Conservation (phyloP, 805 yeast species). For the Metschnikowia orientalis region DNA sequence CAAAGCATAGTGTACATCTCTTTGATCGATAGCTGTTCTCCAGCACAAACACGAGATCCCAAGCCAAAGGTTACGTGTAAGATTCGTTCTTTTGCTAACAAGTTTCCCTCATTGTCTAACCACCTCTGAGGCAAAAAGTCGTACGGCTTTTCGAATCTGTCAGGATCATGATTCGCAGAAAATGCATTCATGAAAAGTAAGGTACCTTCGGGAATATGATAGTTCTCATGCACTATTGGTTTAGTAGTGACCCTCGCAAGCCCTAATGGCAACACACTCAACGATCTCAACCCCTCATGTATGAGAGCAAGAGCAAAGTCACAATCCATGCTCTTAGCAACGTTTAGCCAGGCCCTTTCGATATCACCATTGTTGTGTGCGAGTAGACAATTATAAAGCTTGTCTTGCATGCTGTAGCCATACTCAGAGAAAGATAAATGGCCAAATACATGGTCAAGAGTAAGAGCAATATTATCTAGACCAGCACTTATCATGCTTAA, state of each 20-base stretch:
- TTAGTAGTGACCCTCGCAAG: slow-evolving; percentile 60
- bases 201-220: slow-evolving; percentile 52
- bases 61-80: slow-evolving; percentile 59
- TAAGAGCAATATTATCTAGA: slow-evolving; percentile 64
- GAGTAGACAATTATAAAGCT: slow-evolving; percentile 30
- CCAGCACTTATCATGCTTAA: slow-evolving; percentile 79
- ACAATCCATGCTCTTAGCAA: slow-evolving; percentile 29
- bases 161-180: slow-evolving; percentile 64
- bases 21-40: slow-evolving; percentile 57
- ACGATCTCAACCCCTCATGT: slow-evolving; percentile 57
- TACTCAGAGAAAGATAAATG: slow-evolving; percentile 45
- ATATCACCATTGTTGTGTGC: slow-evolving; percentile 1
- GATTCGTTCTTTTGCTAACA: slow-evolving; percentile 12
- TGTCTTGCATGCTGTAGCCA: slow-evolving; percentile 39
- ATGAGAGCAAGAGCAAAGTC: slow-evolving; percentile 54
- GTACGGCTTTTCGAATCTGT: slow-evolving; percentile 40
- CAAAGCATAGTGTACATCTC: slow-evolving; percentile 59
- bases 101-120: slow-evolving; percentile 28
- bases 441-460: slow-evolving; percentile 56
- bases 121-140: slow-evolving; percentile 52
- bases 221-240: slow-evolving; percentile 37
- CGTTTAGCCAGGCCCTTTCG: slow-evolving; percentile 27
- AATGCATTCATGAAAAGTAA: slow-evolving; percentile 61
- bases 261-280: slow-evolving; percentile 63
- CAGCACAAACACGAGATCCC: slow-evolving; percentile 72